Evolutionary conservation across 768 basidiomycete genomes (phyloP).

Genomic region (Trametes coccinea): DNA sequence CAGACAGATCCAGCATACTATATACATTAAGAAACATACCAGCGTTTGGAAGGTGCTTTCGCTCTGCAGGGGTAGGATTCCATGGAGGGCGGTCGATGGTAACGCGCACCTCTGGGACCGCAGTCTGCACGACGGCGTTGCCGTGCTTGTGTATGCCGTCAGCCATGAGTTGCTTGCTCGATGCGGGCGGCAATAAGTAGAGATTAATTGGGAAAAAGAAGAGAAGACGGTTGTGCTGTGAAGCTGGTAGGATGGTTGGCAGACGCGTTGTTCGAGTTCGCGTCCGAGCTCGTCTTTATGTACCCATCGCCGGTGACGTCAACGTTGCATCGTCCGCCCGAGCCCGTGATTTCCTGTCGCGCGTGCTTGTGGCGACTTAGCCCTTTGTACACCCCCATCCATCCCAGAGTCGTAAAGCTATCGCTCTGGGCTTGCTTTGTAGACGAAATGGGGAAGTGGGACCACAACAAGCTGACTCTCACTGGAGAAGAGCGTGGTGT

Average conservation of each 20-base stretch:
- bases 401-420: too few species aligned
- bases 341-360: background rate
- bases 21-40: background rate
- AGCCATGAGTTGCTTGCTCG: background rate
- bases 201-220: background rate
- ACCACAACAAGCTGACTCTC: too few species aligned
- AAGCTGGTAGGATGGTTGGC: background rate
- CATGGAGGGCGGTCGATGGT: conserved; percentile 21
- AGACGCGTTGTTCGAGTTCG: background rate
- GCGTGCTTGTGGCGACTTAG: too few species aligned
- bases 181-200: background rate
- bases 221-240: background rate
- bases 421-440: too few species aligned
- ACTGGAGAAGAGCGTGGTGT: too few species aligned
- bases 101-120: conserved; percentile 17
- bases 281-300: background rate
- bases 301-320: background rate
- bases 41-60: conserved; percentile 16
- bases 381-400: too few species aligned
- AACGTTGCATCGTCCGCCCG: background rate
- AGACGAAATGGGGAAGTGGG: too few species aligned
- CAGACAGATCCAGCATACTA: background rate
- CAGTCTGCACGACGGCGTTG: conserved; percentile 16
- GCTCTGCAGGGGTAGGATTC: conserved; percentile 12
- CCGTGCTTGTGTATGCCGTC: conserved; percentile 1